Base-by-base conservation (phyloP, 2,329 filamentous ascomycete species). In the Aspergillus oerlinghausenensis region DNA sequence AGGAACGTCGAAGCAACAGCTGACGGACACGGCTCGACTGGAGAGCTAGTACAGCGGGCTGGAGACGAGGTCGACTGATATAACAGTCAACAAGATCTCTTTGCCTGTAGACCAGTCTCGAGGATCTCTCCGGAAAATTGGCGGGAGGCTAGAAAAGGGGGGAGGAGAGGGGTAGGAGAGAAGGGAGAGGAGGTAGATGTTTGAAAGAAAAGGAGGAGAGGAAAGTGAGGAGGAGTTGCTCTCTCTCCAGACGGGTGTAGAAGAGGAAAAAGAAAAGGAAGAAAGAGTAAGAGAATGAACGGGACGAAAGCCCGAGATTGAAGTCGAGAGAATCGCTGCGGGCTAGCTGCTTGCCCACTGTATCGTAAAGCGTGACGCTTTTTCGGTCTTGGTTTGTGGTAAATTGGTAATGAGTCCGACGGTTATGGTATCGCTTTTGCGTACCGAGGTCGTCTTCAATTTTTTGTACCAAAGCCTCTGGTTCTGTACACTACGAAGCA, bases 171-270 rank as follows among this genome's bases (percentile, higher is more conserved):
- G 62, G 61, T 62, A 60, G 69, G 62, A 64, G 68, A 65, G 65
- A 67, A 67, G 66, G 67, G 63, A 67, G 65, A 63, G 60, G 67
- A 64, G 67, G 65, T 69, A 65, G 61, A 66, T 64, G 62, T 63
- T 58, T 63, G 63, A 70, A 64, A 59, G 61, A 58, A 58, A 61
- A 62, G 65, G 63, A 63, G 61, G 64, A 67, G 66, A 63, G 69
- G 70, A 70, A 67, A 68, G 65, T 66, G 65, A 69, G 63, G 70
- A 72, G 69, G 66, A 65, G 67, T 66, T 65, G 61, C 67, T 74
- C 72, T 73, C 72, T 73, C 72, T 75, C 71, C 72, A 75, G 70
- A 67, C 70, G 70, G 70, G 68, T 75, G 71, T 73, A 71, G 67
- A 62, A 67, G 65, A 65, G 65, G 66, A 14, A 70, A 72, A 71